Conservation (phyloP, 352 stramenopile species). For the Globisporangium radiosum region DNA sequence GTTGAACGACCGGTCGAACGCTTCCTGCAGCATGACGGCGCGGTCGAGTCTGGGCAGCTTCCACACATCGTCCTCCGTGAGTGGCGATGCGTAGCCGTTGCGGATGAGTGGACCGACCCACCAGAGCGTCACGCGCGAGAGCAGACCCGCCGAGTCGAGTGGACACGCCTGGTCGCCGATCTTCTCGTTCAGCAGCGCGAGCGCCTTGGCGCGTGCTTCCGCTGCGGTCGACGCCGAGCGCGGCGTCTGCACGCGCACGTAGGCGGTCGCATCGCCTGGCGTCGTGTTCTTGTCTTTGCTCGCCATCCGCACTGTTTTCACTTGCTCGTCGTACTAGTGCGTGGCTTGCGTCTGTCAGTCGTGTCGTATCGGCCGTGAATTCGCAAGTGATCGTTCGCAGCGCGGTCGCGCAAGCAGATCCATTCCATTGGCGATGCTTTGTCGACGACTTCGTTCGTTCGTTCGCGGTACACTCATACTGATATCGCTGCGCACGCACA, state of each 20-base stretch:
- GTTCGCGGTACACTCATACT: too few species aligned
- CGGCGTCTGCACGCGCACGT: constrained; percentile 12
- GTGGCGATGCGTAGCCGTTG: constrained; percentile 10
- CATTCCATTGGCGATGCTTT: too few species aligned
- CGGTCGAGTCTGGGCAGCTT: constrained; percentile 16
- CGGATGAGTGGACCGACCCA: constrained; percentile 19
- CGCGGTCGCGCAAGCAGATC: too few species aligned
- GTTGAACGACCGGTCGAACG: constrained; percentile 22
- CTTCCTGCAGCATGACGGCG: constrained; percentile 13
- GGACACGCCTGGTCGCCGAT: constrained; percentile 6
- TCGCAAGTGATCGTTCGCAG: not conserved
- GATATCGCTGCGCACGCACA: too few species aligned
- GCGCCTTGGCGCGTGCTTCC: not conserved
- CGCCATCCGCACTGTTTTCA: too few species aligned
- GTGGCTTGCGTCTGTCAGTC: not conserved
- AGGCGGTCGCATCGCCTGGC: not conserved
- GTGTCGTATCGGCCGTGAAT: not conserved
- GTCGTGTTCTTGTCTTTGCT: not conserved
- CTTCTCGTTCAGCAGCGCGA: not conserved
- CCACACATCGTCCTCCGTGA: constrained; percentile 21
- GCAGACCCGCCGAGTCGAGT: constrained; percentile 15
- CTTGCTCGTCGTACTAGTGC: not conserved
- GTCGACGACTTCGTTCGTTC: too few species aligned
- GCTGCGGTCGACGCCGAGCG: not conserved
- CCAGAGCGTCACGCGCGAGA: constrained; percentile 15